phyloP scores from a whole-genome alignment of 441 rosid genomes.

The Pelargonium fulgidum region DNA sequence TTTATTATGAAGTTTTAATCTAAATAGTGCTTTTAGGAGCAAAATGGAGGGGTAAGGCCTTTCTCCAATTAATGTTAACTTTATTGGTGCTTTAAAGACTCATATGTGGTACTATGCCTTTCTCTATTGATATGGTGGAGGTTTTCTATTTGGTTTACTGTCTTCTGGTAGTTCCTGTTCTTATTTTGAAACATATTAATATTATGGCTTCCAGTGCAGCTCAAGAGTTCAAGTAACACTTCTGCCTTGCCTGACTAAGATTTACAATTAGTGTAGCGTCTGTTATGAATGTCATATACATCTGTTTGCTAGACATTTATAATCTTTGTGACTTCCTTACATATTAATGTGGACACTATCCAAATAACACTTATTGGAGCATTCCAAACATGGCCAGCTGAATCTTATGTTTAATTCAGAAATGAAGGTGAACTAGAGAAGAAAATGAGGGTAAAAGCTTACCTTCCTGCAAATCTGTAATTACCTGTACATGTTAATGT shows the following conservation, averaged over 20 bases:
- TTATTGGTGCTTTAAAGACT: not conserved
- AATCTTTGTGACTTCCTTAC: not conserved
- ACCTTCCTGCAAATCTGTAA: not conserved
- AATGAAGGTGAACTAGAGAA: not conserved
- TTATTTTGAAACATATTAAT: no score
- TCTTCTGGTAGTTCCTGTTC: no score
- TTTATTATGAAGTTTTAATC: not conserved
- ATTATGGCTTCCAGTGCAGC: no score
- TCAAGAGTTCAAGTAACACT: no score
- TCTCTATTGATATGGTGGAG: not conserved
- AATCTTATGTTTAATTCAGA: not conserved
- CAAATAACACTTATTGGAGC: not conserved
- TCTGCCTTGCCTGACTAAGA: not conserved
- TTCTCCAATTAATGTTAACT: not conserved
- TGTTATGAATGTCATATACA: not conserved
- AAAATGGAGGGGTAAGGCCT: not conserved
- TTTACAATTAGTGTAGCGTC: not conserved
- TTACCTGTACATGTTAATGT: not conserved
- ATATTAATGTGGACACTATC: not conserved
- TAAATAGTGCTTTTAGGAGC: not conserved
- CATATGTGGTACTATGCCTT: not conserved
- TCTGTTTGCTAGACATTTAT: not conserved
- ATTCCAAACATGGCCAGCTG: not conserved
- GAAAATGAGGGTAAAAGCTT: not conserved
- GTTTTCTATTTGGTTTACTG: no score